These are phyloP conservation scores for Bruguiera gymnorhiza DNA, from an alignment of 345 rosid species.

Conservation along the genomic window DNA sequence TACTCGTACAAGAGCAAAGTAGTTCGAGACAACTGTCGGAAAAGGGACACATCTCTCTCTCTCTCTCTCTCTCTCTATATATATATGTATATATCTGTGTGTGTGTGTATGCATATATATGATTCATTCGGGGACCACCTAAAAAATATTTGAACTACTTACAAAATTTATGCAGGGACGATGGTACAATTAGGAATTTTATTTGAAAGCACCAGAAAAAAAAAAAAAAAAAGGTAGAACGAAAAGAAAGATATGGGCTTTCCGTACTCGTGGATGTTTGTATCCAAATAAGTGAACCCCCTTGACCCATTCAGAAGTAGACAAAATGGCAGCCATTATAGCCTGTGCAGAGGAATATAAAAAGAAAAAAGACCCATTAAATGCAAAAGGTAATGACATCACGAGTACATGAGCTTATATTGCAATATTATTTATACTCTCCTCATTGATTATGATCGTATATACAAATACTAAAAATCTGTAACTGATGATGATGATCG, in stretches of 20 bases:
- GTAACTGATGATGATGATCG: no score
- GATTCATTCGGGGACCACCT: not conserved
- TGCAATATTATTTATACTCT: no score
- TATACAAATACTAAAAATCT: no score
- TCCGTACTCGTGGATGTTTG: not conserved
- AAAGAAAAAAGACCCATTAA: not conserved
- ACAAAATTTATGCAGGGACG: conserved; percentile 10
- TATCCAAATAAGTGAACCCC: not conserved
- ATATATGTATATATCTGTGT: no score
- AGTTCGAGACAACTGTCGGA: no score
- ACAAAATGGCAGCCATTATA: conserved; percentile 27
- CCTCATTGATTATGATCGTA: no score
- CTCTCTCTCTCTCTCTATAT: no score
- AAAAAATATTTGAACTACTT: conserved; percentile 1
- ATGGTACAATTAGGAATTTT: not conserved
- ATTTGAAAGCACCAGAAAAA: not conserved
- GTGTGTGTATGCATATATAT: no score
- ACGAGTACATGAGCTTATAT: no score
- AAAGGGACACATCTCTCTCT: no score
- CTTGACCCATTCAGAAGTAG: conserved; percentile 2
- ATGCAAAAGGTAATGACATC: not conserved
- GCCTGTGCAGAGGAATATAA: conserved; percentile 4
- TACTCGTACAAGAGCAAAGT: no score
- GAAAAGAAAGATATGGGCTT: not conserved
- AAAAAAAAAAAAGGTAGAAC: not conserved